Percentiles rank a stretch among this genome's conserved stretches.
Conservation (phyloP, 1,284 basidiomycete species). For the Fomitopsis pinicola region DNA sequence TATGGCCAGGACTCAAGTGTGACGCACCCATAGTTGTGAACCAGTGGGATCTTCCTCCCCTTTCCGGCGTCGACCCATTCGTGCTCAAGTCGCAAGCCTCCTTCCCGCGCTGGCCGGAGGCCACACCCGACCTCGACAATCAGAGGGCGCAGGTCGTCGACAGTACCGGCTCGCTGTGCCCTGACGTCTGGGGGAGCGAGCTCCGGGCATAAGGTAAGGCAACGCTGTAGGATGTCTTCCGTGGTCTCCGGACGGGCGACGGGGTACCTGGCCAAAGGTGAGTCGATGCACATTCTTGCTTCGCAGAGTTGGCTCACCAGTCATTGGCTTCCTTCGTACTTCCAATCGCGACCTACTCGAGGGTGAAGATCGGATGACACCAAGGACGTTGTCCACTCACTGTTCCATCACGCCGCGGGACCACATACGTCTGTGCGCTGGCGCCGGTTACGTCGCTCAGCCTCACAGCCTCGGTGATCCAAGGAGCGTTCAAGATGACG, state of each 20-base stretch:
- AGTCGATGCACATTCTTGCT: background rate
- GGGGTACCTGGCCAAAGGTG: conserved; percentile 38
- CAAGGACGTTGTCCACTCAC: conserved; percentile 34
- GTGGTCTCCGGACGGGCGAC: conserved; percentile 57
- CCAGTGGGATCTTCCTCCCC: conserved; percentile 29
- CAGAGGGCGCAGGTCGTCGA: conserved; percentile 59
- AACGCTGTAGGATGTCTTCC: conserved; percentile 53
- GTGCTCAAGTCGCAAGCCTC: conserved; percentile 39
- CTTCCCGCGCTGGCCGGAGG: conserved; percentile 41
- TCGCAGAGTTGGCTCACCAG: conserved; percentile 40
- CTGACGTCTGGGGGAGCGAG: conserved; percentile 58
- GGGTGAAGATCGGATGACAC: background rate
- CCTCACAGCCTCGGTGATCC: background rate
- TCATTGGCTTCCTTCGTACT: conserved; percentile 59
- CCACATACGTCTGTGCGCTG: conserved; percentile 50
- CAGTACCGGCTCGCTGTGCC: conserved; percentile 41
- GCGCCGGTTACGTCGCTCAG: background rate
- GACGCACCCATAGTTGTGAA: conserved; percentile 44
- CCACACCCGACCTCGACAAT: conserved; percentile 68
- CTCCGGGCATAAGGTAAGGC: conserved; percentile 58
- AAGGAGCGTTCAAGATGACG: background rate
- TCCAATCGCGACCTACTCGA: conserved; percentile 55
- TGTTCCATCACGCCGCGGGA: conserved; percentile 58
- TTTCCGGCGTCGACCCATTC: conserved; percentile 23
- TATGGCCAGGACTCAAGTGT: background rate